A percentile compares a stretch with the other conserved stretches of the same genome.
phyloP scores from a whole-genome alignment of 768 basidiomycete genomes.

The Rhizopogon salebrosus region DNA sequence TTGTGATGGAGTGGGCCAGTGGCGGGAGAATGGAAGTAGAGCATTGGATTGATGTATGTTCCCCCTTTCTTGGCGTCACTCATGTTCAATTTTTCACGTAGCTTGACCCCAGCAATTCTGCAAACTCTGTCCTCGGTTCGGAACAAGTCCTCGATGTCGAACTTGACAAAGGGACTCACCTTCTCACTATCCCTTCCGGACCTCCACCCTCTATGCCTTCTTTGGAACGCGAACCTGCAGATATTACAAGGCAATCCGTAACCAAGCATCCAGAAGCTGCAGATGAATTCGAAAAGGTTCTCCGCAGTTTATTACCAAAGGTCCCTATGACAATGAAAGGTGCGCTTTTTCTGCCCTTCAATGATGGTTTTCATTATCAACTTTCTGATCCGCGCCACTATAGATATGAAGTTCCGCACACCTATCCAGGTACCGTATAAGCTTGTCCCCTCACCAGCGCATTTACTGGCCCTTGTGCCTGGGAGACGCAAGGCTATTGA shows the following conservation, averaged over 20 bases:
- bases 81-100: slow-evolving; percentile 13
- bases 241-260: slow-evolving; percentile 1
- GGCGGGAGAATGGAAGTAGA: slow-evolving; percentile 41
- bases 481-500: slow-evolving; percentile 47
- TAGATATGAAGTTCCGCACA: slow-evolving; percentile 33
- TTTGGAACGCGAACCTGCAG: slow-evolving; percentile 18
- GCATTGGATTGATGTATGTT: slow-evolving; percentile 48
- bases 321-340: slow-evolving; percentile 43
- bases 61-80: background rate
- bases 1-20: slow-evolving; percentile 37
- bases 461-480: slow-evolving; percentile 30
- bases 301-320: slow-evolving; percentile 32
- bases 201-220: slow-evolving; percentile 19
- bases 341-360: slow-evolving; percentile 6
- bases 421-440: slow-evolving; percentile 32
- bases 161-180: slow-evolving; percentile 36
- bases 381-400: background rate
- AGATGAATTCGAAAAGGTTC: slow-evolving; percentile 13
- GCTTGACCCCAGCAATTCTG: slow-evolving; percentile 38
- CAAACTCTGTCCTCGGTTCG: slow-evolving; percentile 35
- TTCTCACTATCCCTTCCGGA: slow-evolving; percentile 27
- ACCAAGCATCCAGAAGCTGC: background rate
- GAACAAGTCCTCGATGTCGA: slow-evolving; percentile 49
- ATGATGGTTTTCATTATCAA: background rate
- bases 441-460: slow-evolving; percentile 28